Base-by-base conservation (phyloP, 805 yeast species). In the Zygosaccharomyces siamensis region DNA sequence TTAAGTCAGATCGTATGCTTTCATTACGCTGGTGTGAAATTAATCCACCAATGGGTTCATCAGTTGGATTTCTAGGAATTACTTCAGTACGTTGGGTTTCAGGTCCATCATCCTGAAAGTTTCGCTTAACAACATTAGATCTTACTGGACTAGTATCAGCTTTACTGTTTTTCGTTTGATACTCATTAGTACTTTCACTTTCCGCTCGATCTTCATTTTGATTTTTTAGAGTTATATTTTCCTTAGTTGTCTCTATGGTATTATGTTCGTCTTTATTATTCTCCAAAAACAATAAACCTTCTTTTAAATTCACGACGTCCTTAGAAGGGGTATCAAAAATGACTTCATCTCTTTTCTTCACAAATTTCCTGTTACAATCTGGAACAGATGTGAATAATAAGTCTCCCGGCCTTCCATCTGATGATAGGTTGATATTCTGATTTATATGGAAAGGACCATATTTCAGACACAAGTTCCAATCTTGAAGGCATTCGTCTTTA, bases 391-490 rank as follows among this genome's bases (percentile, higher is more conserved):
- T 45, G 38, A 52, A 52, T 16, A 62, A 42, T 23, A 61, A 28
- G 41, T 63, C 59, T 28, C 53, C 48, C 10, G 70, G 68, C 1
- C 54, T 45, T 11, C 62, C 67, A 10, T 47, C 49, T 1, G 59
- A 55, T 38, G 55, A 42, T 7, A 50, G 43, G 44, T 58, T 57
- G 33, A 47, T 48, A 6, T 37, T 42, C 45, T 50, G 51, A 47
- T 64, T 65, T 27, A 50, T 41, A 14, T 51, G 30, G 28, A 50
- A 41, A 2, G 58, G 48, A 5, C 66, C 62, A 32, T 53, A 46
- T 39, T 51, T 53, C 30, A 63, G 38, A 37, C 68, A 65, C 54
- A 50, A 51, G 43, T 53, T 56, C 66, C 68, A 62, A 37, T 55
- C 59, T 2, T 49, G 39, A 5, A 59, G 14, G 27, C 67, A 66